Evolutionary conservation across 345 rosid genomes (phyloP).

Genomic region (Syzygium aromaticum): DNA sequence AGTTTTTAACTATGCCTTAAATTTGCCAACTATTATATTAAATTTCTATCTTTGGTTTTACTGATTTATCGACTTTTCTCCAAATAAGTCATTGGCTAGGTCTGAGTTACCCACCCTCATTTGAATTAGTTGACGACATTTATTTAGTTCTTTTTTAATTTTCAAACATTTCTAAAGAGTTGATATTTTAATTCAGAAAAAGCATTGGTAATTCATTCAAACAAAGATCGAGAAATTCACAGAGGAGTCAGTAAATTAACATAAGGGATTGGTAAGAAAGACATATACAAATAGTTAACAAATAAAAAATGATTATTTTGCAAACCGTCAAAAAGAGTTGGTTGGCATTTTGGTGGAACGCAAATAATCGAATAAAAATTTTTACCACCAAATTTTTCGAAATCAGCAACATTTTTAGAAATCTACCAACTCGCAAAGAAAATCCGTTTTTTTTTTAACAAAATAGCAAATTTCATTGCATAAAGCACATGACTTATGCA

Average conservation of each 20-base stretch:
- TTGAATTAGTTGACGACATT: background rate
- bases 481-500: background rate
- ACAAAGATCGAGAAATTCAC: background rate
- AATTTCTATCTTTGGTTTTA: background rate
- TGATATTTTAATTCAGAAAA: background rate
- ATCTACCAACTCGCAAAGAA: background rate
- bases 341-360: no score
- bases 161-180: background rate
- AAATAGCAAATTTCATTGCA: background rate
- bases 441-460: background rate
- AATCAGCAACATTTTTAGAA: background rate
- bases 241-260: background rate
- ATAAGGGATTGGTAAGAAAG: background rate
- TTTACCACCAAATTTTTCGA: background rate
- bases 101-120: background rate
- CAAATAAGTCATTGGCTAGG: background rate
- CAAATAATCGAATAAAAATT: no score
- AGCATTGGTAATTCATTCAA: background rate
- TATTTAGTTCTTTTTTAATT: background rate
- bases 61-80: background rate
- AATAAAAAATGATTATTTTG: no score
- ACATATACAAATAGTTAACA: background rate
- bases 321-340: no score
- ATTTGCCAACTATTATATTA: background rate
- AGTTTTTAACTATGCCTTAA: background rate